Conservation (phyloP, 2,329 filamentous ascomycete species). For the Ophiostoma quercus region DNA sequence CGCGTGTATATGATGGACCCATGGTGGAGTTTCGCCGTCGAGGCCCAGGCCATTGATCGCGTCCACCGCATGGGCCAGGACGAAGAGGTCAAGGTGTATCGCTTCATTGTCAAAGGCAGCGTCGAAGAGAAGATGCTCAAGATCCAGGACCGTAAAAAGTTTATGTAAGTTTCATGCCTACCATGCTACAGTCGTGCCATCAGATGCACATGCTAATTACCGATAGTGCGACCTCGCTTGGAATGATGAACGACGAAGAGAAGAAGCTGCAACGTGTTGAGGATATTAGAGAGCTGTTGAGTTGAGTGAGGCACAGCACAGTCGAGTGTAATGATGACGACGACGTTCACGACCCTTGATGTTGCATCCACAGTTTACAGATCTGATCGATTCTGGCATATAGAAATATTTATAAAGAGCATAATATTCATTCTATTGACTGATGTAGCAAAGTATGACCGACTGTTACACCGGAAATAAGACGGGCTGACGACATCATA, state of each 20-base stretch:
- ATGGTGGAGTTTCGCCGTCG: conserved; percentile 97
- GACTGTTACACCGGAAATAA: neutral
- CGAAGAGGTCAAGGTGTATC: conserved; percentile 73
- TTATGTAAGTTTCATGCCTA: conserved; percentile 58
- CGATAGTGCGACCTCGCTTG: conserved; percentile 78
- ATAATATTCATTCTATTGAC: neutral
- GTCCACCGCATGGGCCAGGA: conserved; percentile 96
- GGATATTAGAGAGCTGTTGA: conserved; percentile 87
- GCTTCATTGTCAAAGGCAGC: conserved; percentile 84
- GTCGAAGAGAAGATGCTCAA: conserved; percentile 93
- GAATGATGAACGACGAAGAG: conserved; percentile 92
- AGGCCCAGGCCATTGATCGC: conserved; percentile 94
- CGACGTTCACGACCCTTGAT: neutral
- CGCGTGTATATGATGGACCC: conserved; percentile 99
- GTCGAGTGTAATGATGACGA: neutral
- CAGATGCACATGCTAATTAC: neutral
- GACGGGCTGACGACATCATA: neutral
- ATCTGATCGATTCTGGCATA: neutral
- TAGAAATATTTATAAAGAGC: neutral
- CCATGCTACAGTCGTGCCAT: neutral
- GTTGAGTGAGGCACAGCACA: conserved; percentile 35
- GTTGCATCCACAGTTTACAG: conserved; percentile 6
- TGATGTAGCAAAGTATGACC: neutral
- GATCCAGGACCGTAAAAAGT: conserved; percentile 94
- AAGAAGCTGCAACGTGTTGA: conserved; percentile 86